Base-by-base conservation (phyloP, 805 yeast species). In the Ogataea polymorpha region DNA sequence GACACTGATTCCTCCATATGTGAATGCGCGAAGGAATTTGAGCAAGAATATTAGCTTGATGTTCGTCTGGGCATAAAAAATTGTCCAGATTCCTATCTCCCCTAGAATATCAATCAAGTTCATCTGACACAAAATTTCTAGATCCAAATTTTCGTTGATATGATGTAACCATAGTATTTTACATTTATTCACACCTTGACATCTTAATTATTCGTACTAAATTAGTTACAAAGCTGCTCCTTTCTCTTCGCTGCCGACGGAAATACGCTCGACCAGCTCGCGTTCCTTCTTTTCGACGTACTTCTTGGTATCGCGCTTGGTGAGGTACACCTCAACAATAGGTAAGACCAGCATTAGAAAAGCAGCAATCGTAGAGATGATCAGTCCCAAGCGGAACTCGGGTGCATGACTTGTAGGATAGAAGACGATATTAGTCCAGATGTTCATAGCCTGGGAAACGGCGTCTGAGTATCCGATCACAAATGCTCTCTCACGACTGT, bases 401-500 rank as follows among this genome's bases (percentile, higher is more conserved):
- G 74, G 74, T 3, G 70, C 66, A n/a, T 63, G 41, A 9, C 51
- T 51, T 0, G 74, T 68, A 7, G 74, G 73, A 46, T 56, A 70
- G 42, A 67, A 67, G 3, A 58, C 74, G 41, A 70, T 67, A 43
- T 67, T 70, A 10, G 74, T 69, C 69, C 74, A 70, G 36, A 70
- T 64, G 39, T 68, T 70, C 58, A 68, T 66, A 8, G 72, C 71
- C 40, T 70, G 72, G 7, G 74, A 70, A 15, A 56, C 58, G 2
- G 60, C 60, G 42, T 56, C 60, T 2, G 60, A 54, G 39, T 47
- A 56, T 11, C 59, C 86, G 35, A 80, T 62, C 1, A 79, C 81
- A 34, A 80, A 65, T 0, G 86, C 82, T 53, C 86, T 67, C 51
- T 77, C 82, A 62, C 80, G 79, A 18, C 76, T 56, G 56, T 81